A percentile compares a stretch with the other conserved stretches of the same genome.
Evolutionary conservation across 192 early-diverging fungal genomes (phyloP).

Genomic region (Backusella parvicylindrica): DNA sequence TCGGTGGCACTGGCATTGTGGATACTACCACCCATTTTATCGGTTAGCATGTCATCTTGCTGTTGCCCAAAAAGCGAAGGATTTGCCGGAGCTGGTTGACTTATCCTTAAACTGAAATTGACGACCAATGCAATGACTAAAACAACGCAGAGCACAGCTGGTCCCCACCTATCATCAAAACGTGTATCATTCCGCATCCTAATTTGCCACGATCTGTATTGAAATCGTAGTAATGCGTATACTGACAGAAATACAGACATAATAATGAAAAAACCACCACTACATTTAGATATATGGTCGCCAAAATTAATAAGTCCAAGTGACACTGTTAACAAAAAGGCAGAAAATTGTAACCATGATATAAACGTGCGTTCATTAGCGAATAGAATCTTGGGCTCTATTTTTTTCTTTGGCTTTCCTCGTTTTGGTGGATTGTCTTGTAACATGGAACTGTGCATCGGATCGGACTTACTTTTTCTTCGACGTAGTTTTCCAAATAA

Average conservation of each 20-base stretch:
- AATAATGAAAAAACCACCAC: constrained; percentile 28
- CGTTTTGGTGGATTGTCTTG: background rate
- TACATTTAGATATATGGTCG: background rate
- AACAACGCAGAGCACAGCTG: constrained; percentile 27
- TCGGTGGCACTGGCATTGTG: background rate
- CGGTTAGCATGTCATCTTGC: background rate
- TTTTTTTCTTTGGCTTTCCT: constrained; percentile 13
- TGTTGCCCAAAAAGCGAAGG: background rate
- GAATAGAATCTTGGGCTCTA: constrained; percentile 73
- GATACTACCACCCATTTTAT: background rate
- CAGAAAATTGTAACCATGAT: constrained; percentile 72
- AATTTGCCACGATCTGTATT: constrained; percentile 23
- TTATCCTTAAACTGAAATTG: constrained; percentile 23
- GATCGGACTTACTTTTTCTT: background rate
- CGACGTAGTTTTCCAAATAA: background rate
- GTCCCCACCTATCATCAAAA: constrained; percentile 29
- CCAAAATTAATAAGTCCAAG: constrained; percentile 69
- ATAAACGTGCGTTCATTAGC: constrained; percentile 89
- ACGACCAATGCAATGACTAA: constrained; percentile 20
- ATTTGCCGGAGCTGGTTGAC: background rate
- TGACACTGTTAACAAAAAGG: constrained; percentile 58
- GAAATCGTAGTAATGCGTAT: constrained; percentile 28
- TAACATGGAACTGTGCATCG: background rate
- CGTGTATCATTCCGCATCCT: constrained; percentile 6
- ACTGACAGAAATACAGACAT: constrained; percentile 12